These are phyloP conservation scores for Ascobolus immersus DNA, from an alignment of 495 filamentous ascomycete genomes.

Conservation along the genomic window DNA sequence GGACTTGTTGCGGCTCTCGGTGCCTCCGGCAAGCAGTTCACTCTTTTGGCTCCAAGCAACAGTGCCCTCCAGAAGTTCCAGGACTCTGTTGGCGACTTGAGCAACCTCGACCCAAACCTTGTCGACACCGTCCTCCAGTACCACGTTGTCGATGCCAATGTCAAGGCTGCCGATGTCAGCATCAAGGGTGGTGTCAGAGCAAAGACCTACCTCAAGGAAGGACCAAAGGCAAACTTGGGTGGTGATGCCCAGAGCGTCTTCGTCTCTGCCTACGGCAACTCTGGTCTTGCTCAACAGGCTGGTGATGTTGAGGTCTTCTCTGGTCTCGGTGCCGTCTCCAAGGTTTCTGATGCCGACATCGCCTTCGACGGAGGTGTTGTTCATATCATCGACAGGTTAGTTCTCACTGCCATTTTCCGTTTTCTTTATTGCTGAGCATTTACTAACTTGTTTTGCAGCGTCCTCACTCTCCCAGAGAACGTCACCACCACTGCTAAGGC, in stretches of 20 bases:
- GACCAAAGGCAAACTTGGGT: neutral
- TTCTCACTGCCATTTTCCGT: constrained; percentile 17
- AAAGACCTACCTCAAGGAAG: neutral
- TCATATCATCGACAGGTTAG: constrained; percentile 33
- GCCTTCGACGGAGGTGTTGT: constrained; percentile 37
- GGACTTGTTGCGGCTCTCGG: neutral
- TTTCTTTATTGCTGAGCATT: neutral
- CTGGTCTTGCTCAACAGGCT: neutral
- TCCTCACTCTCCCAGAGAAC: constrained; percentile 25
- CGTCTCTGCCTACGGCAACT: neutral
- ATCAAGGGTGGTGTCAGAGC: neutral
- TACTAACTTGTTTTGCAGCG: neutral
- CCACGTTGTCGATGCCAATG: neutral
- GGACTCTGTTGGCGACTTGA: neutral
- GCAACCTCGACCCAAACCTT: neutral
- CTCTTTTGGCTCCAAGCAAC: neutral
- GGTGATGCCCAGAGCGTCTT: neutral
- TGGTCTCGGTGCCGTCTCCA: neutral
- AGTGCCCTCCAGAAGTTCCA: no score
- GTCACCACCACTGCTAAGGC: constrained; percentile 24
- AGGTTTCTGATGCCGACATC: constrained; percentile 17
- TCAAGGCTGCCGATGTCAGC: neutral
- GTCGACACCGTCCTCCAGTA: neutral
- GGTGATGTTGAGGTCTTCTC: neutral
- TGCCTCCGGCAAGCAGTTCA: neutral